These are phyloP conservation scores for Ceratocystis albifundus DNA, from an alignment of 2,329 filamentous ascomycete genomes.

Conservation along the genomic window DNA sequence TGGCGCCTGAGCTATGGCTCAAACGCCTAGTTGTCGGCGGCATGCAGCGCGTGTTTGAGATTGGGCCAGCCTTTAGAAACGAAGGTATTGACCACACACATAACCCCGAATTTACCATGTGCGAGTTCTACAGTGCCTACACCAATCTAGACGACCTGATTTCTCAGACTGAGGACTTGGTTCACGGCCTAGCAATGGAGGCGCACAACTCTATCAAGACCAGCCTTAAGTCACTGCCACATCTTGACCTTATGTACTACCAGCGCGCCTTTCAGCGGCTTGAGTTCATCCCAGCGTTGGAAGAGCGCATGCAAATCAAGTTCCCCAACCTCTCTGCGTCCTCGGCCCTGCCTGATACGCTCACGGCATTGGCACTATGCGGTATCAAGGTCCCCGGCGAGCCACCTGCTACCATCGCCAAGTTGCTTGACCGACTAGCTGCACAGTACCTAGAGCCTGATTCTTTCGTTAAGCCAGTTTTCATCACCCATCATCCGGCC, in stretches of 20 bases:
- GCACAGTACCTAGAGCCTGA: constrained; percentile 65
- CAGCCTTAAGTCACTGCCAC: constrained; percentile 37
- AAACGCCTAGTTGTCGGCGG: constrained; percentile 86
- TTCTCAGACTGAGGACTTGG: constrained; percentile 58
- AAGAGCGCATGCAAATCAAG: constrained; percentile 51
- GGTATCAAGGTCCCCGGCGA: constrained; percentile 54
- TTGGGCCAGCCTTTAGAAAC: constrained; percentile 85
- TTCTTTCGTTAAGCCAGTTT: constrained; percentile 57
- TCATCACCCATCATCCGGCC: constrained; percentile 81
- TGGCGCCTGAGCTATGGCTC: constrained; percentile 90
- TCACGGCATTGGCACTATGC: constrained; percentile 43
- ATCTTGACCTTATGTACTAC: constrained; percentile 38
- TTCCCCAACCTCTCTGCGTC: constrained; percentile 51
- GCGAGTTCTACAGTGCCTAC: constrained; percentile 90
- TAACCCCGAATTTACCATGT: constrained; percentile 95
- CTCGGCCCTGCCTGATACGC: constrained; percentile 48
- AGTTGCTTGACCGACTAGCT: constrained; percentile 71
- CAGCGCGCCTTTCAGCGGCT: constrained; percentile 52
- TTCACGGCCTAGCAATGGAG: constrained; percentile 47
- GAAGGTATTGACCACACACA: constrained; percentile 85
- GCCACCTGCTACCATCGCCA: constrained; percentile 47
- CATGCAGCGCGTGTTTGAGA: constrained; percentile 81
- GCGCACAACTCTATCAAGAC: constrained; percentile 38
- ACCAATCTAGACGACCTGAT: constrained; percentile 66
- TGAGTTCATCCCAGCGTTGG: constrained; percentile 72